Evolutionary conservation across 2,329 filamentous ascomycete genomes (phyloP).

Genomic region (Epicoccum sorghinum): DNA sequence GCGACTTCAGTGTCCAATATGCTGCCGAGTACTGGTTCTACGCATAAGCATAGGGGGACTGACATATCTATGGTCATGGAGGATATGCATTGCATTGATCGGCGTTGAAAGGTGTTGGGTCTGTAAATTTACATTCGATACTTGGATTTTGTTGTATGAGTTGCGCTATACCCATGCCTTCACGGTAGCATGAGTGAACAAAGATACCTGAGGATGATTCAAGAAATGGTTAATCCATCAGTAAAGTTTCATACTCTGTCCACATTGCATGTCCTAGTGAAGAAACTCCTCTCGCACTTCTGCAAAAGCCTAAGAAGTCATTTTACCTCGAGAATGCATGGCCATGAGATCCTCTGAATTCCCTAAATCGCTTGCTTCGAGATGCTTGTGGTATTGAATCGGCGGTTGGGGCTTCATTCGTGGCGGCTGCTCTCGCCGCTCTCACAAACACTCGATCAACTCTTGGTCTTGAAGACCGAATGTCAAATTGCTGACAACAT

Average conservation of each 20-base stretch:
- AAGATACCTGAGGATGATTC: not conserved
- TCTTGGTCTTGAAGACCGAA: too few relatives aligned
- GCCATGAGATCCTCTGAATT: too few relatives aligned
- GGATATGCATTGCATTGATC: conserved; percentile 41
- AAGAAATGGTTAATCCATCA: too few relatives aligned
- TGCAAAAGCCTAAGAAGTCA: too few relatives aligned
- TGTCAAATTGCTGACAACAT: too few relatives aligned
- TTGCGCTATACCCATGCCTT: conserved; percentile 22
- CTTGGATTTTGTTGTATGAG: conserved; percentile 9
- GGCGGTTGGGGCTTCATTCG: conserved; percentile 1
- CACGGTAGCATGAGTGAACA: conserved; percentile 29
- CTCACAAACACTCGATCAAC: too few relatives aligned
- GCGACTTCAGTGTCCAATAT: conserved; percentile 77
- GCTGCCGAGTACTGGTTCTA: conserved; percentile 78
- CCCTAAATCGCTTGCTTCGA: too few relatives aligned
- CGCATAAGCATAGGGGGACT: conserved; percentile 19
- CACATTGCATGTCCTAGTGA: too few relatives aligned
- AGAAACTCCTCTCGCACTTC: too few relatives aligned
- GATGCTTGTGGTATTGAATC: too few relatives aligned
- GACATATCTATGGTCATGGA: not conserved
- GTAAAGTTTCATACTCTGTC: too few relatives aligned
- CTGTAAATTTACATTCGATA: not conserved
- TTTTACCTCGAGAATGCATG: too few relatives aligned
- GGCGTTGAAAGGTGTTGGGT: conserved; percentile 33
- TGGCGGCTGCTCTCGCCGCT: not conserved